Base-by-base conservation (phyloP, 805 yeast species). In the Nadsonia fulvescens region DNA sequence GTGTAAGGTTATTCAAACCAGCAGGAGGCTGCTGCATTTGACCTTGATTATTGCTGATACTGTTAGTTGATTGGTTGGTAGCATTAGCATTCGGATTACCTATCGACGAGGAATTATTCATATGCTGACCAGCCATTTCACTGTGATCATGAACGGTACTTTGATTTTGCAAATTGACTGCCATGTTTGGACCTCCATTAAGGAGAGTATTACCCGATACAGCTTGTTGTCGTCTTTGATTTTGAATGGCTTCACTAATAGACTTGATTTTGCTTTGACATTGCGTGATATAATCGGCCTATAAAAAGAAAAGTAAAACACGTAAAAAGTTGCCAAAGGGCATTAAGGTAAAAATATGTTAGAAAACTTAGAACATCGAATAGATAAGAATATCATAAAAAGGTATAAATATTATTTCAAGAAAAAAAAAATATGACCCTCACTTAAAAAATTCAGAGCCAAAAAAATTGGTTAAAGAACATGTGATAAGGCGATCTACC, bases 241-340 rank as follows among this genome's bases (percentile, higher is more conserved):
- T 32, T 29, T 14, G 23, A 16, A 23, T 30, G 6, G 36, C 30
- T 18, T 31, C 37, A 17, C 32, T 20, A 19, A 32, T 29, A 15
- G 29, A 23, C 21, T 26, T 23, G 22, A 40, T 34, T 18, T 37
- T 40, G 29, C 29, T 31, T 12, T 38, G 34, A 20, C 42, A 40
- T 22, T 41, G 40, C 15, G 25, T 33, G 22, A 39, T 24, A 27
- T 40, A 40, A 16, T 40, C 46, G 11, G 22, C 29, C 42, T 39
- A 20, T 10, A 18, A 18, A 22, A 27, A 17, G 18, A 8, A 9
- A 9, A 17, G 9, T 17, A 17, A 8, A 17, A 8, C 8, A 9
- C 9, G 8, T 17, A 17, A 8, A 8, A 8, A 8, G 9, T 17
- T 8, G 18, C n/a, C n/a, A 17, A 9, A 9, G 9, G 8, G 18